Base-by-base conservation (phyloP, 2,329 filamentous ascomycete species). In the Aureobasidium sp. region DNA sequence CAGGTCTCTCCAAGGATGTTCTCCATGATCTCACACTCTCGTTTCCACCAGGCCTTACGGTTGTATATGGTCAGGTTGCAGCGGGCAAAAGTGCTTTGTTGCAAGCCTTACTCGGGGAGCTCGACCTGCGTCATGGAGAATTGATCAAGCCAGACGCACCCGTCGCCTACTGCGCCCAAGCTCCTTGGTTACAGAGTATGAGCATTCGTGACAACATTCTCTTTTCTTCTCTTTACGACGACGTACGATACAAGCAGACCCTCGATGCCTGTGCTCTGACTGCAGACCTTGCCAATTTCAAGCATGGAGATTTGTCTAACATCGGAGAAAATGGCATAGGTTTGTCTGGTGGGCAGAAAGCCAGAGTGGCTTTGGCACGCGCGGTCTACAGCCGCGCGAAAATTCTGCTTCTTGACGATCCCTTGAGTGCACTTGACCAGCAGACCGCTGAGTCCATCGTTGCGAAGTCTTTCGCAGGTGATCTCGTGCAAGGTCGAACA, bases 141-240 rank as follows among this genome's bases (percentile, higher is more conserved):
- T 71, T 79, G 11, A 68, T 74, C 17, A 72, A 76, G 16, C 76
- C 80, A 10, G 74, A 76, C 34, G 75, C 79, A 56, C 75, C 79
- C 58, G 71, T 84, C 6, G 83, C 77, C 5, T 85, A 84, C 62
- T 85, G 82, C 66, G 74, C 79, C 2, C 83, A 85, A 58, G 81
- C 77, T 4, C 80, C 83, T 1, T 86, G 83, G 83, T 69, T 86
- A 1, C 81, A 85, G 59, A 85, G 79, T 56, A 85, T 84, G 81
- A 84, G 75, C 55, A 83, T 86, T 22, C 75, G 81, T 22, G 81
- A 86, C 37, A 86, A 85, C 57, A 85, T 86, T 24, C 68, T 85
- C 0, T 85, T 85, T 64, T 79, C 77, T 4, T 74, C 77, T 3
- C 75, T 77, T 0, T 84, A 90, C 61, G 85, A 95, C 55, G 82